Base-by-base conservation (phyloP, 164 flowering plant species). In the Macadamia integrifolia region DNA sequence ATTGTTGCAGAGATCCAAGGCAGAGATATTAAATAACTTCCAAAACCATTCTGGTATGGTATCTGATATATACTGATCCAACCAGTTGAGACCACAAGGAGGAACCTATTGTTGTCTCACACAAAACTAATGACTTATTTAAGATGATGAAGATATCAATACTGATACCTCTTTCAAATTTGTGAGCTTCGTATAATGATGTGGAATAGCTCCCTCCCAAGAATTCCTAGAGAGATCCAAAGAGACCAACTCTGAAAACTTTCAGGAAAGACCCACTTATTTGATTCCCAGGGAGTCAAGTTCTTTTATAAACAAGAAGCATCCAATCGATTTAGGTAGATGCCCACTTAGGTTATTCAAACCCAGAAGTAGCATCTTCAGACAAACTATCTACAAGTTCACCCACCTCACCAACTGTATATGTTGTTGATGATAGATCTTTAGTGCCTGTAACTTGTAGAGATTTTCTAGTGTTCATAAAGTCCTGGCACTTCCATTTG, bases 231-330 rank as follows among this genome's bases (percentile, higher is more conserved):
- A 13, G 6, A 70, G 63, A n/a, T 29, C 30, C 14, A 64, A 23
- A 0, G 14, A 29, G 18, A 17, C 49, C 9, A 77, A 58, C 30
- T 59, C 49, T 9, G 74, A 73, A 7, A 77, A 69, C 23, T 66
- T 30, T 35, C 18, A 9, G 77, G 79, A 28, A 77, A 10, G 53
- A 62, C 15, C 79, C 83, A 53, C 73, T 43, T 69, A 74, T 44
- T 7, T 14, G 1, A 60, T 75, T 72, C 1, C 17, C 0, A 3
- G 62, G 66, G 35, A 73, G 63, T 23, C 23, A 0, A 23, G 23
- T 23, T 23, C 23, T 23, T 65, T 60, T 17, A 77, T 5, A 3
- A 0, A 2, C 10, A 62, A 64, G 29, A 73, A 40, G 11, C 49
- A 60, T 8, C 74, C 74, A 17, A 77, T 68, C 12, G 72, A 71